Evolutionary conservation across 495 filamentous ascomycete genomes (phyloP).

Genomic region (Chaetomium tenue): DNA sequence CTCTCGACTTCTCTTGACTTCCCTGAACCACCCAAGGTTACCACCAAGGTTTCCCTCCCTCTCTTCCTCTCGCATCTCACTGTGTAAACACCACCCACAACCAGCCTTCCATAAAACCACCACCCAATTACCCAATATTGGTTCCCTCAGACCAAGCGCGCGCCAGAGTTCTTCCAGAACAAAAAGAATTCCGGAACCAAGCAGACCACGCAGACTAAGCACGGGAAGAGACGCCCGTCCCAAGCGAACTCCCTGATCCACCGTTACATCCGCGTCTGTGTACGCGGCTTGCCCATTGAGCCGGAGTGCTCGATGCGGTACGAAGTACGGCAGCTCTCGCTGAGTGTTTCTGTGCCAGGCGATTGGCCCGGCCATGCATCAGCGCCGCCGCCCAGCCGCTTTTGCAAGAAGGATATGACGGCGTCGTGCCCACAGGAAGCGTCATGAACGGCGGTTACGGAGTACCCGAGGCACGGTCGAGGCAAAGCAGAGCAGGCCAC

Average conservation of each 20-base stretch:
- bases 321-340: too few relatives aligned
- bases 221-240: background rate
- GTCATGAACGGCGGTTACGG: background rate
- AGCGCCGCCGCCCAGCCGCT: conserved; percentile 10
- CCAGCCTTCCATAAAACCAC: conserved; percentile 4
- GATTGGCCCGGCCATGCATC: conserved; percentile 4
- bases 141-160: conserved; percentile 1
- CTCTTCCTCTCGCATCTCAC: too few relatives aligned
- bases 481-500: background rate
- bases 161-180: conserved; percentile 25
- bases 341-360: background rate
- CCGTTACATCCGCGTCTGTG: conserved; percentile 22
- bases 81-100: background rate
- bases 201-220: background rate
- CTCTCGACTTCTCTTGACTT: background rate
- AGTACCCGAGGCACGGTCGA: background rate
- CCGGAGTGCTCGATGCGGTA: conserved; percentile 7
- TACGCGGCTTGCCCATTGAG: conserved; percentile 19
- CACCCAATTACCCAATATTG: conserved; percentile 10
- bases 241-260: conserved; percentile 14
- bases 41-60: too few relatives aligned
- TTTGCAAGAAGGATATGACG: background rate
- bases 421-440: background rate
- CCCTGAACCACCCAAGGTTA: too few relatives aligned
- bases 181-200: background rate